phyloP scores from a whole-genome alignment of 2,329 filamentous ascomycete species.

The Pyrenochaeta sp. region DNA sequence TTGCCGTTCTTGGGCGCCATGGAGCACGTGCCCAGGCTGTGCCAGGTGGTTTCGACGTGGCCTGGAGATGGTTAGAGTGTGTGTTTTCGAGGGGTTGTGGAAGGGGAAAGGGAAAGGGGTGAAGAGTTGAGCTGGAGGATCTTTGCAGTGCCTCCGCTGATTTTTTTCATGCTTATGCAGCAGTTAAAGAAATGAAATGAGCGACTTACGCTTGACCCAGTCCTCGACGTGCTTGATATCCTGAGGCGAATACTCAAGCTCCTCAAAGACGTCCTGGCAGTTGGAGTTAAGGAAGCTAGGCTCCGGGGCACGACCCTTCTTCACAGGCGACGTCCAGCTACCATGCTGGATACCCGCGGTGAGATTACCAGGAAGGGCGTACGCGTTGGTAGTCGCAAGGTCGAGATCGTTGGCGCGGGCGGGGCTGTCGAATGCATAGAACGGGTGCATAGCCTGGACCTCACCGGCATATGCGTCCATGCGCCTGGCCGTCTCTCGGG shows the following conservation, averaged over 20 bases:
- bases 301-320: constrained; percentile 61
- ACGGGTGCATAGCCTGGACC: constrained; percentile 69
- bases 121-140: background rate
- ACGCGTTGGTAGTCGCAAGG: constrained; percentile 75
- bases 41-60: constrained; percentile 80
- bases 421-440: constrained; percentile 73
- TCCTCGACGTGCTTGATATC: constrained; percentile 74
- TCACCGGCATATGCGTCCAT: constrained; percentile 82
- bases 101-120: background rate
- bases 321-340: constrained; percentile 70
- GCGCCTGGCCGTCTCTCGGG: constrained; percentile 77
- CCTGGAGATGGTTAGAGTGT: constrained; percentile 24
- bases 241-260: constrained; percentile 69
- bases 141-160: too few relatives aligned
- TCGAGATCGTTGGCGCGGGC: constrained; percentile 77
- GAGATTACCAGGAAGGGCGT: constrained; percentile 75
- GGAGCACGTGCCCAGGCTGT: constrained; percentile 72
- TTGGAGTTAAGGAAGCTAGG: constrained; percentile 68
- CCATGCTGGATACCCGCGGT: constrained; percentile 76
- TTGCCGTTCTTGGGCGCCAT: constrained; percentile 81
- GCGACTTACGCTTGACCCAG: constrained; percentile 56
- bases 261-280: constrained; percentile 64
- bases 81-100: background rate
- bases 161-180: too few relatives aligned
- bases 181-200: background rate